Evolutionary conservation across 352 stramenopile species (phyloP).

Genomic region (Phytophthora tentaculata): DNA sequence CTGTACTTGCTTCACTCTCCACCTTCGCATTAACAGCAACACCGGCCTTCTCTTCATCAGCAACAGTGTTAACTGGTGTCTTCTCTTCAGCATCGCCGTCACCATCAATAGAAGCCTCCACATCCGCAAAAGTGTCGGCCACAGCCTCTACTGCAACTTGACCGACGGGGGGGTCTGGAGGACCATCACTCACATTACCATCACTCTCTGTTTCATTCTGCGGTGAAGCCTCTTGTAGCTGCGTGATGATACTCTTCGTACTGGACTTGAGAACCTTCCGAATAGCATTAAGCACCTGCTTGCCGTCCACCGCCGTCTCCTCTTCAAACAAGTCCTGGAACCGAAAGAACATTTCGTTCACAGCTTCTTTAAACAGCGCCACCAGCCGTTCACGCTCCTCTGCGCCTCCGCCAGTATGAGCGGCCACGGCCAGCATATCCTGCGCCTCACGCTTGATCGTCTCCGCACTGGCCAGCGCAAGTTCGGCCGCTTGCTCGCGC

Average conservation of each 20-base stretch:
- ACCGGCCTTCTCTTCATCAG: slow-evolving; percentile 11
- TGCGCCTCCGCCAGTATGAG: slow-evolving; percentile 18
- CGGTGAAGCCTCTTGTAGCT: slow-evolving; percentile 45
- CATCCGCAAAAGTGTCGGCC: slow-evolving; percentile 12
- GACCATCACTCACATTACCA: slow-evolving; percentile 45
- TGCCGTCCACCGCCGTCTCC: slow-evolving; percentile 59
- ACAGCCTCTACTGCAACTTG: slow-evolving; percentile 11
- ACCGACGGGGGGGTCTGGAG: slow-evolving; percentile 30
- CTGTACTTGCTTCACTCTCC: slow-evolving; percentile 9
- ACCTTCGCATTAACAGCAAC: slow-evolving; percentile 9
- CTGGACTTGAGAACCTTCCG: slow-evolving; percentile 83
- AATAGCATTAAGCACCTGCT: slow-evolving; percentile 76
- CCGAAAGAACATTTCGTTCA: slow-evolving; percentile 86
- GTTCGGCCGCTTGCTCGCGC: slow-evolving; percentile 54
- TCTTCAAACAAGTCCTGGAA: slow-evolving; percentile 86
- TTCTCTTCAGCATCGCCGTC: slow-evolving; percentile 25
- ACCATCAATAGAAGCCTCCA: slow-evolving; percentile 14
- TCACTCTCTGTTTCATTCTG: slow-evolving; percentile 39
- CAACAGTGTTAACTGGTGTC: neutral
- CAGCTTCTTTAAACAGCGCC: slow-evolving; percentile 71
- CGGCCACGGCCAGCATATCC: slow-evolving; percentile 44
- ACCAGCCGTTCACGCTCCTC: slow-evolving; percentile 49
- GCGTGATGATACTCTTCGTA: slow-evolving; percentile 72
- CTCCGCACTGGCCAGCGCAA: slow-evolving; percentile 53
- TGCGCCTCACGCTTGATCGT: slow-evolving; percentile 67